Evolutionary conservation across 306 rosid species (phyloP), one percentile per base, ranked within the genome.

Genomic region (Lathyrus sativus): DNA sequence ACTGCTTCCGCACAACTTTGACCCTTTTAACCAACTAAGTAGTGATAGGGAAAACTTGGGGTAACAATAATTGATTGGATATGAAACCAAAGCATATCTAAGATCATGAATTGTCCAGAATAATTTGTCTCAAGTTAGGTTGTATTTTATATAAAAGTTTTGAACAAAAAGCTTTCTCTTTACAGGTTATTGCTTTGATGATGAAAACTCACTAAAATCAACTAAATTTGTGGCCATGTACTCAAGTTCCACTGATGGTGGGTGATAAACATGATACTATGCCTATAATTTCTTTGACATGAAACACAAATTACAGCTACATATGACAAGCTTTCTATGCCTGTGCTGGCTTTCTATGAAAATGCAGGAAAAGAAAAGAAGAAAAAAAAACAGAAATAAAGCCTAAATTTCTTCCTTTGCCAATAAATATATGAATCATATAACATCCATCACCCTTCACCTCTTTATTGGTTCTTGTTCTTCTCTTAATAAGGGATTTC

Each of bases 381-480:
- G 12, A 48, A 64, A 65, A 9, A 56, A 68, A 56, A 57, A 50
- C 37, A 62, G 12, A 48, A 70, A 65, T 12, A 56, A 69, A 71
- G 12, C 50, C 77, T 53, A 74, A 60, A 35, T 35, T 50, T 2
- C 26, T 64, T 43, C 75, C 56, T 61, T 60, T 60, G 72, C 51
- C 78, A 78, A 74, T 78, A 67, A 70, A 65, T 74, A 61, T 44
- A 28, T 9, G 65, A 74, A 72, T 81, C 67, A 78, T 65, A 77
- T 74, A 65, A 74, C 74, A 77, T 70, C 81, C 80, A 77, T 60
- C 72, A 1, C 71, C 67, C 85, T 58, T 67, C 75, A 44, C 63
- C 77, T 43, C 56, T 77, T 77, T 81, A 81, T 77, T 81, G 53
- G 82, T 74, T 81, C 59, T 11, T 63, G 62, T 45, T 69, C 78